A percentile compares a stretch with the other conserved stretches of the same genome.
These are phyloP conservation scores for Rosa hybrid DNA, from an alignment of 331 rosid genomes.

Conservation along the genomic window DNA sequence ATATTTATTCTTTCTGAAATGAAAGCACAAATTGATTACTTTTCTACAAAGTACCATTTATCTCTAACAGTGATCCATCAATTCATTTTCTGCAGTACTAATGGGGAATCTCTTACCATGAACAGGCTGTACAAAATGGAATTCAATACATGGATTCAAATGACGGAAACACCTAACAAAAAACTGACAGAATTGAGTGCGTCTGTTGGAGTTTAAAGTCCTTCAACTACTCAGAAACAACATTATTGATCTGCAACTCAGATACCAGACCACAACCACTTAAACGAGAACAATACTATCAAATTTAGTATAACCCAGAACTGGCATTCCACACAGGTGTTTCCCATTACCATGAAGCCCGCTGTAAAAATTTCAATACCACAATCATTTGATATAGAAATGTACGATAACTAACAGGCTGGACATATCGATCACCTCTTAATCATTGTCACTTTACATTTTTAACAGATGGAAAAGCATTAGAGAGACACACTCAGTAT, in stretches of 20 bases:
- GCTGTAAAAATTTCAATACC: not conserved
- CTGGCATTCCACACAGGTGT: not conserved
- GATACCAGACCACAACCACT: not conserved
- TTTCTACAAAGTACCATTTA: not conserved
- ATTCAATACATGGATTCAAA: not conserved
- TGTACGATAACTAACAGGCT: not conserved
- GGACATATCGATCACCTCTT: not conserved
- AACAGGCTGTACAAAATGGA: not conserved
- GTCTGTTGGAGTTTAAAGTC: not conserved
- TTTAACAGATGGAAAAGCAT: slow-evolving; percentile 11
- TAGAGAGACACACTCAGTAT: not conserved
- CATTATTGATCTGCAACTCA: not conserved
- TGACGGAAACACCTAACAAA: not conserved
- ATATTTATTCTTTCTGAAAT: not conserved
- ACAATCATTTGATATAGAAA: not conserved
- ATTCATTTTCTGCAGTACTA: not conserved
- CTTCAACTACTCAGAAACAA: not conserved
- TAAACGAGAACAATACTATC: not conserved
- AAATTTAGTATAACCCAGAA: not conserved
- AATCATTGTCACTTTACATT: not conserved
- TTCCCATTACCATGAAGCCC: not conserved
- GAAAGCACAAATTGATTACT: not conserved
- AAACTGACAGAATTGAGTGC: not conserved
- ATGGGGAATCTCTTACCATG: too few species aligned
- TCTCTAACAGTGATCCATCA: not conserved